These are phyloP conservation scores for Coemansia sp. DNA, from an alignment of 192 early-diverging fungal genomes.

Conservation along the genomic window DNA sequence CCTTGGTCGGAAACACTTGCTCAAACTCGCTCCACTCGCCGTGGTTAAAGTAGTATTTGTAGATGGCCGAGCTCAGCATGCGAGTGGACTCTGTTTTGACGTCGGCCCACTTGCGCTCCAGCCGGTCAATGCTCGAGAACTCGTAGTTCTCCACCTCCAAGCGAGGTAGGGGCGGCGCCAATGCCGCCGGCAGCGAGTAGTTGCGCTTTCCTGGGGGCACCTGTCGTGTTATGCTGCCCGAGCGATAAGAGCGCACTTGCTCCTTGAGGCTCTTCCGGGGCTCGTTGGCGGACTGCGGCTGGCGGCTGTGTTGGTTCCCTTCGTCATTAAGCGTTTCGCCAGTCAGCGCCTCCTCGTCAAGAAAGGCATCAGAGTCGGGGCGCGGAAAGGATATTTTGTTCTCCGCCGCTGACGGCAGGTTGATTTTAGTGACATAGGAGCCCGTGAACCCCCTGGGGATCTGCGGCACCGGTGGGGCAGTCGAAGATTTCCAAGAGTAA, in stretches of 20 bases:
- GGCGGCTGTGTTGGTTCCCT: neutral
- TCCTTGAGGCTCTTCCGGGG: conserved; percentile 4
- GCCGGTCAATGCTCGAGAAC: conserved; percentile 48
- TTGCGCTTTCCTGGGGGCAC: conserved; percentile 35
- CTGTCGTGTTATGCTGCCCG: neutral
- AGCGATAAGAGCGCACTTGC: conserved; percentile 9
- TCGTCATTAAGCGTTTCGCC: conserved; percentile 5
- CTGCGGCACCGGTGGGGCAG: conserved; percentile 35
- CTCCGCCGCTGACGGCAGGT: neutral
- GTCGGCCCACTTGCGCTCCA: conserved; percentile 49
- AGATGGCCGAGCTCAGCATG: conserved; percentile 52
- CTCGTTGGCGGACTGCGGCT: conserved; percentile 4
- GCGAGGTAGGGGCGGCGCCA: conserved; percentile 14
- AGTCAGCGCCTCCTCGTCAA: neutral
- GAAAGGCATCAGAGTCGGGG: conserved; percentile 8
- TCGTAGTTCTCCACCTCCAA: conserved; percentile 46
- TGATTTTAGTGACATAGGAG: conserved; percentile 15
- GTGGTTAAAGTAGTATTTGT: conserved; percentile 55
- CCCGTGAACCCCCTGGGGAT: conserved; percentile 18
- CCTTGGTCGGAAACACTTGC: conserved; percentile 45
- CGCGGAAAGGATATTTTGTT: conserved; percentile 35
- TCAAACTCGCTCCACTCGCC: conserved; percentile 51
- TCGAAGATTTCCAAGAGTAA: conserved; percentile 18
- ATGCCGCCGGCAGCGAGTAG: conserved; percentile 41
- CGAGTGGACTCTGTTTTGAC: conserved; percentile 45